Evolutionary conservation across 345 rosid genomes (phyloP).

Genomic region (Citrus sinensis): DNA sequence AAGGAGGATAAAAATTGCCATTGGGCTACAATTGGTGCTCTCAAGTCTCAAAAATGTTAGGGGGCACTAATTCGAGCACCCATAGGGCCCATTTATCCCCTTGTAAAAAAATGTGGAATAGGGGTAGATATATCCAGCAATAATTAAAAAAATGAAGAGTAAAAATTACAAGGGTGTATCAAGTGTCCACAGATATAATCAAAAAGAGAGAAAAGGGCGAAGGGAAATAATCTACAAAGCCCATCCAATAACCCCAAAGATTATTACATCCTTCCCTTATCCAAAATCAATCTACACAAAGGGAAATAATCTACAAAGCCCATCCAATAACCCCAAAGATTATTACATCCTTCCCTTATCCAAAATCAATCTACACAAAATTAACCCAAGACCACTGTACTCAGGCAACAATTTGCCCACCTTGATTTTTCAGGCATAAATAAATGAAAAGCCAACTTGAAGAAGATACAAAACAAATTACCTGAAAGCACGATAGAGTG

Average conservation of each 20-base stretch:
- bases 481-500: constrained; percentile 94
- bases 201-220: too few relatives aligned
- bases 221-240: neutral
- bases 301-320: neutral
- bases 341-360: neutral
- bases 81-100: too few relatives aligned
- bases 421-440: neutral
- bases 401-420: neutral
- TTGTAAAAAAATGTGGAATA: too few relatives aligned
- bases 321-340: neutral
- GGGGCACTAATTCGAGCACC: too few relatives aligned
- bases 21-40: too few relatives aligned
- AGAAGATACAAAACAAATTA: constrained; percentile 14
- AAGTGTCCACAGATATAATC: too few relatives aligned
- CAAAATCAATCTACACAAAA: neutral
- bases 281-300: neutral
- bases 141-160: too few relatives aligned
- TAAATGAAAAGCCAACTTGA: neutral
- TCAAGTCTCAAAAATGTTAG: too few relatives aligned
- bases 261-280: neutral
- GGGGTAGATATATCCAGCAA: too few relatives aligned
- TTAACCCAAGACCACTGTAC: neutral
- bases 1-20: neutral
- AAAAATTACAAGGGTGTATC: too few relatives aligned
- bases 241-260: neutral